A percentile compares a stretch with the other conserved stretches of the same genome.
These are phyloP conservation scores for Aspergillus sclerotiicarbonarius DNA, from an alignment of 495 filamentous ascomycete species.

Conservation along the genomic window DNA sequence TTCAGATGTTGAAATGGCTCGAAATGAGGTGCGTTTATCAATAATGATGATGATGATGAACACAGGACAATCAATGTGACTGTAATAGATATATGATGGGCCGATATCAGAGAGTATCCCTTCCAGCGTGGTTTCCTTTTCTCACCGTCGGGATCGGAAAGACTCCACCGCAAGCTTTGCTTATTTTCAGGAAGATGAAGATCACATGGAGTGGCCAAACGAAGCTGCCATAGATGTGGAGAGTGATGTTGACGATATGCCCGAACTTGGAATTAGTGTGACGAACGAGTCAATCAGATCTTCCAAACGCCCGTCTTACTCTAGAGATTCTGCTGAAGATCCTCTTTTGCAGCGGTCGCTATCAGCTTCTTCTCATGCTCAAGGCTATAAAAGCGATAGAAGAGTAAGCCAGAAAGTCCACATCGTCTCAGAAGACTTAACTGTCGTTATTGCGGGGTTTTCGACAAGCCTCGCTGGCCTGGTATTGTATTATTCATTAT, in stretches of 20 bases:
- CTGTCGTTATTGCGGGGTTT: slow-evolving; percentile 89
- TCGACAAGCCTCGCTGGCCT: slow-evolving; percentile 68
- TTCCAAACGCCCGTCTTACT: slow-evolving; percentile 56
- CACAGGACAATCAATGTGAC: slow-evolving; percentile 4
- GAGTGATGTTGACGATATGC: slow-evolving; percentile 53
- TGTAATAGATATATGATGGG: slow-evolving; percentile 76
- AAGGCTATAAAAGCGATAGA: slow-evolving; percentile 53
- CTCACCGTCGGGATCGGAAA: slow-evolving; percentile 69
- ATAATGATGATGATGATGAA: background rate
- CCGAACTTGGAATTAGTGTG: slow-evolving; percentile 29
- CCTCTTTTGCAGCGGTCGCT: slow-evolving; percentile 65
- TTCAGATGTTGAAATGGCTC: slow-evolving; percentile 98
- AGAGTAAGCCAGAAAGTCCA: slow-evolving; percentile 84
- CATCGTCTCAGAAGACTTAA: slow-evolving; percentile 89
- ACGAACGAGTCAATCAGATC: slow-evolving; percentile 33
- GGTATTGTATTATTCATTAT: slow-evolving; percentile 64
- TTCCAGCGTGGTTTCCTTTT: slow-evolving; percentile 83
- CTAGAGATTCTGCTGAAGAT: slow-evolving; percentile 62
- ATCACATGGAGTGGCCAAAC: slow-evolving; percentile 49
- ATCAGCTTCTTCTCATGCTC: slow-evolving; percentile 55
- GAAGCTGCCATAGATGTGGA: slow-evolving; percentile 53
- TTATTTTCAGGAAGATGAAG: slow-evolving; percentile 69
- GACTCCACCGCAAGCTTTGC: slow-evolving; percentile 88
- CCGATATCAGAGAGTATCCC: slow-evolving; percentile 94
- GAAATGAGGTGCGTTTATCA: slow-evolving; percentile 68